Base-by-base conservation (phyloP, 306 rosid species). In the Cicer arietinum region DNA sequence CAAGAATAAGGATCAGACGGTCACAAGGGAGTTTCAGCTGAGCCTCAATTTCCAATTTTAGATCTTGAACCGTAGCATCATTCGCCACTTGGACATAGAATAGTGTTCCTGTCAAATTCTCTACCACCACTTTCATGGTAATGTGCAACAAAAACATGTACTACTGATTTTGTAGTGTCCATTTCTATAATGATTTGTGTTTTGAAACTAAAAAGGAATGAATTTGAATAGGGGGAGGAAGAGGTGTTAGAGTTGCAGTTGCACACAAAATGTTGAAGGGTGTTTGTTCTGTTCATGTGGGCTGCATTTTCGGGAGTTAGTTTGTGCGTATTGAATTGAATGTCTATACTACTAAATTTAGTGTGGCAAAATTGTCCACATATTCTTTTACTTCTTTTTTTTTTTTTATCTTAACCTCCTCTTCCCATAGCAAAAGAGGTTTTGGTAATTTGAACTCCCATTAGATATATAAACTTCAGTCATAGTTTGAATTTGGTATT, bases 11-110 rank as follows among this genome's bases (percentile, higher is more conserved):
- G 78, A 89, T 79, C 71, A 83, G 67, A 77, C 91, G 94, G 59
- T 89, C 83, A 75, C 16, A 72, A 46, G 89, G 90, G 67, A 87
- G 84, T 53, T 87, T 81, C 67, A 84, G 76, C 42, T 80, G 87
- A 30, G 81, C 84, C 68, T 67, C 94, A 50, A 81, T 80, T 66
- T 89, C 90, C 60, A 42, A 69, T 73, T 84, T 89, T 13, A 89
- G 73, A 66, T 91, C 91, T 13, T 75, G 73, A 0, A 76, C 64
- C 3, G 79, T 87, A 66, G 84, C 88, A 74, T 86, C 90, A 41
- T 84, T 68, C 0, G 16, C 56, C 79, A 86, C 79, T 60, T 84
- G 81, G 17, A 84, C 53, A 63, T 76, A 79, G 71, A 81, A 86
- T 3, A 86, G 69, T 43, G 90, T 73, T 65, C 88, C 90, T 39